Base-by-base conservation (phyloP, 192 early-diverging fungal species). In the Coemansia sp. region DNA sequence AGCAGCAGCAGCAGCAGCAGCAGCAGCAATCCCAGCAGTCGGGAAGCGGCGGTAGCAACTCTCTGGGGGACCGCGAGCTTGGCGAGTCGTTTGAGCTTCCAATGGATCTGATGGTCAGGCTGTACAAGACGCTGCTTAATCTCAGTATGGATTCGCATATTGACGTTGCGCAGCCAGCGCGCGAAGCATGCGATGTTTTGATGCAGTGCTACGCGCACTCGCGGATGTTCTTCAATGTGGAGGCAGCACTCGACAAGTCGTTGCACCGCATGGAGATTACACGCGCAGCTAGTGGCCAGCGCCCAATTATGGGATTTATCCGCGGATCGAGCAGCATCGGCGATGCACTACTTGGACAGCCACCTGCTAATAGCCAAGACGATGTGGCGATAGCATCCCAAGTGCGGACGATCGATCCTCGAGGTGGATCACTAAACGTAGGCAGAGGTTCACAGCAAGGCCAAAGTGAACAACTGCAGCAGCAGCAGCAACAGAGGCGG, bases 111-210 rank as follows among this genome's bases (percentile, higher is more conserved):
- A 53, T 81, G 67, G 72, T 63, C 74, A 86, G 28, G 86, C 85
- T 95, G 18, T 94, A 90, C 89, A 96, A 96, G 82, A 85, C 87
- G 7, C 67, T 97, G 7, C 84, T 97, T 40, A 86, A 81, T 45
- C 83, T 98, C 10, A 91, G 89, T 20, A 86, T 88, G 0, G 96
- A 98, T 64, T 86, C 93, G 30, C 90, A 92, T 63, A 86, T 84
- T 0, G 90, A 91, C 18, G 93, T 96, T 6, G 83, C 93, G 9
- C 61, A 75, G 26, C 65, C 84, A 7, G 94, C 94, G 18, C 68
- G 83, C 16, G 76, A 82, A 10, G 85, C 94, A 0, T 90, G 95
- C 42, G 96, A 98, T 37, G 64, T 69, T 30, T 53, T 82, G 58
- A 71, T 82, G 71, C 80, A 82, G 71, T 70, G 67, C 64, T 82